Conservation (phyloP, 1,139 yeast genomes). For the Suhomyces ambrosiae region DNA sequence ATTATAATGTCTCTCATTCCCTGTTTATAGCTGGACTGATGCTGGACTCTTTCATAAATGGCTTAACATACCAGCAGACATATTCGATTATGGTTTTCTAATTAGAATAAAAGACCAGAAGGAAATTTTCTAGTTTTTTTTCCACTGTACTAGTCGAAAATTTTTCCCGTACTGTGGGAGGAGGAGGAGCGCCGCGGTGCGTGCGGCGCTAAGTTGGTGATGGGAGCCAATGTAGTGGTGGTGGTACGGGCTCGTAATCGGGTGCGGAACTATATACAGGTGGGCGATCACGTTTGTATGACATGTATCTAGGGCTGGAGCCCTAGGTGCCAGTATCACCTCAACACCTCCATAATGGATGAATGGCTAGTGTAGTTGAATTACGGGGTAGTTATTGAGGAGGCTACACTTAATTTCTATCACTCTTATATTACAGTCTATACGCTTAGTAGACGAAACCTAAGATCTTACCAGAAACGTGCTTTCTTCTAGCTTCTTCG, state of each 20-base stretch:
- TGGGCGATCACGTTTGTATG: too few species aligned
- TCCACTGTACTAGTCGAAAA: conserved; percentile 15
- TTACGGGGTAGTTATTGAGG: background rate
- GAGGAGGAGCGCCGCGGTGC: conserved; percentile 9
- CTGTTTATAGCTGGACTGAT: background rate
- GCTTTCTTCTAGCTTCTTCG: conserved; percentile 99
- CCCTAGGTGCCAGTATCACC: too few species aligned
- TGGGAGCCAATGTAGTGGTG: background rate
- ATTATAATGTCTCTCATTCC: too few species aligned
- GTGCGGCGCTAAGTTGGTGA: conserved; percentile 8
- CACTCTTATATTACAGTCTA: conserved; percentile 14
- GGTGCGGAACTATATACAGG: too few species aligned
- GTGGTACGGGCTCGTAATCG: too few species aligned
- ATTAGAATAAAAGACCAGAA: conserved; percentile 16
- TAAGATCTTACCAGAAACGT: conserved; percentile 96
- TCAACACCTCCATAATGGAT: too few species aligned
- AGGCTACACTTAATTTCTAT: conserved; percentile 5
- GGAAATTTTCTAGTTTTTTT: conserved; percentile 18
- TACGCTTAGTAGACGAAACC: conserved; percentile 76
- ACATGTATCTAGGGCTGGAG: conserved; percentile 3
- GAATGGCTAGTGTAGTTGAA: background rate
- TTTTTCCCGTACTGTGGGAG: conserved; percentile 12
- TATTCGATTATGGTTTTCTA: conserved; percentile 27
- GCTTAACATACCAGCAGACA: conserved; percentile 25
- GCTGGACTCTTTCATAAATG: background rate